Conservation (phyloP, 257 asterid species). For the Nicotiana knightiana region DNA sequence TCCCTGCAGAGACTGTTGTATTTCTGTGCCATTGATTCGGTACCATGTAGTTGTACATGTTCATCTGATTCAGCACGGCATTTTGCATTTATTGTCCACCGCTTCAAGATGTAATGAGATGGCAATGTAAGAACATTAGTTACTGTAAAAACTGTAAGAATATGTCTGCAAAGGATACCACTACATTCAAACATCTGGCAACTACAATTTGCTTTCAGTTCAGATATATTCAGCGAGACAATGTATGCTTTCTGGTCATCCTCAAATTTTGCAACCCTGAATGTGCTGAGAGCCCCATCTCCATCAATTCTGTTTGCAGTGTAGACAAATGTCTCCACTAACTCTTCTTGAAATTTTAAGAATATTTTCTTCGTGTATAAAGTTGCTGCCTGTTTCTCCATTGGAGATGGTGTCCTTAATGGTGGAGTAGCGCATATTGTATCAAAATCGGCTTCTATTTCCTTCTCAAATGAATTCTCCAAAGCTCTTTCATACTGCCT, state of each 20-base stretch:
- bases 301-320: conserved; percentile 84
- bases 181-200: conserved; percentile 85
- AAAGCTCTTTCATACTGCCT: conserved; percentile 86
- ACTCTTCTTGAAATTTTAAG: conserved; percentile 78
- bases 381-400: conserved; percentile 87
- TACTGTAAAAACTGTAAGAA: conserved; percentile 90
- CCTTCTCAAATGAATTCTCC: conserved; percentile 69
- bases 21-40: conserved; percentile 45
- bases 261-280: conserved; percentile 89
- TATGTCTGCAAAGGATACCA: conserved; percentile 84
- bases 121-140: conserved; percentile 89
- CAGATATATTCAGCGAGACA: conserved; percentile 55
- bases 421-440: conserved; percentile 61
- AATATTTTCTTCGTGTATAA: conserved; percentile 69
- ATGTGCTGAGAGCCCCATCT: conserved; percentile 54
- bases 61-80: conserved; percentile 45
- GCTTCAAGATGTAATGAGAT: conserved; percentile 68
- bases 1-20: conserved; percentile 76
- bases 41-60: conserved; percentile 34
- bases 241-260: conserved; percentile 61
- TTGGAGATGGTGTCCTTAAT: conserved; percentile 88
- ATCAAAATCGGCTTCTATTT: conserved; percentile 79
- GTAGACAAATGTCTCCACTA: conserved; percentile 90
- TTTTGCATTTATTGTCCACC: conserved; percentile 91
- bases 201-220: conserved; percentile 73